Evolutionary conservation across 2,329 filamentous ascomycete genomes (phyloP).

Genomic region (Dactylellina parvicollis): DNA sequence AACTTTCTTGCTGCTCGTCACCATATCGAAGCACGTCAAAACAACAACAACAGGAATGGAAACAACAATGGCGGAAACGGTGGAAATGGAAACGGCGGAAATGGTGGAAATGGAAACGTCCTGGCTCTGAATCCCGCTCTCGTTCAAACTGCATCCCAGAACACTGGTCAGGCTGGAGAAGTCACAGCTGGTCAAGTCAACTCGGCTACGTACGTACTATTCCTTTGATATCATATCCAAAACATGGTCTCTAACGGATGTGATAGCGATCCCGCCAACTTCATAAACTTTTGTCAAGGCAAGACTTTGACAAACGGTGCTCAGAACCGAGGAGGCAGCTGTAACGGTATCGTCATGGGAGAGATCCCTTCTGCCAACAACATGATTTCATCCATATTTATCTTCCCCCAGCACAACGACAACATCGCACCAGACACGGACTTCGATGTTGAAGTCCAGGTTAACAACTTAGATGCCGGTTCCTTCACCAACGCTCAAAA

Average conservation of each 20-base stretch:
- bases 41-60: conserved; percentile 32
- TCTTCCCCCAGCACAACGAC: conserved; percentile 63
- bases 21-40: conserved; percentile 47
- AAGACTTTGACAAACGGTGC: conserved; percentile 68
- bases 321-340: conserved; percentile 66
- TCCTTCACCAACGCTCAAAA: conserved; percentile 67
- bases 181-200: conserved; percentile 60
- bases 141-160: conserved; percentile 63
- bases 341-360: conserved; percentile 71
- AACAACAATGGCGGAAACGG: conserved; percentile 18
- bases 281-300: conserved; percentile 70
- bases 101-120: conserved; percentile 29
- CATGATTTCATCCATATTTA: conserved; percentile 69
- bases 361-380: conserved; percentile 65
- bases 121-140: conserved; percentile 60
- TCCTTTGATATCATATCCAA: too few relatives aligned
- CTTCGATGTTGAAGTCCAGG: conserved; percentile 66
- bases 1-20: conserved; percentile 33
- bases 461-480: conserved; percentile 66
- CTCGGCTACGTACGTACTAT: conserved; percentile 65
- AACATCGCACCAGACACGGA: conserved; percentile 61
- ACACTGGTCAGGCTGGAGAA: conserved; percentile 61
- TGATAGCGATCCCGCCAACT: conserved; percentile 67
- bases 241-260: too few relatives aligned
- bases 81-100: conserved; percentile 34